Conservation (phyloP, 2,329 filamentous ascomycete genomes). For the Allantophomopsis cytisporea region DNA sequence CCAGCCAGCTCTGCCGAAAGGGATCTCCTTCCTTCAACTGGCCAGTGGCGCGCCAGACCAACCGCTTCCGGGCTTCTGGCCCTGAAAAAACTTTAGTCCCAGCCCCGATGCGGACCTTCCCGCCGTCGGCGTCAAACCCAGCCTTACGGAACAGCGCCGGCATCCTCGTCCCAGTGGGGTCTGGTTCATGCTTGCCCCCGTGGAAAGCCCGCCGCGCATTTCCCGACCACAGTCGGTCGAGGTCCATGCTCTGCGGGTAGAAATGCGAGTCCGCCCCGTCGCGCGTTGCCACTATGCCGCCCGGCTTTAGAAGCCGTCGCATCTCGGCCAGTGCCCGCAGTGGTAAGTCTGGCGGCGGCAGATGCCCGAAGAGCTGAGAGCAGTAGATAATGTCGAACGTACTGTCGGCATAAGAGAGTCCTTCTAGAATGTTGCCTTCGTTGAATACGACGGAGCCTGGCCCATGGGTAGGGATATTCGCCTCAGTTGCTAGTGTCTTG, state of each 20-base stretch:
- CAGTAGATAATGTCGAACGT: constrained; percentile 28
- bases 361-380: constrained; percentile 28
- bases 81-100: constrained; percentile 16
- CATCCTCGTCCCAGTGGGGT: too few relatives aligned
- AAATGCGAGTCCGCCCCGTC: too few relatives aligned
- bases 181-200: too few relatives aligned
- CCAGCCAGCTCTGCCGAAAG: constrained; percentile 21
- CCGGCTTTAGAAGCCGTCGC: too few relatives aligned
- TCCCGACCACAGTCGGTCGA: too few relatives aligned
- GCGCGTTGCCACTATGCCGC: too few relatives aligned
- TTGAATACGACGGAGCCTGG: constrained; percentile 15
- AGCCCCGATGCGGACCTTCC: constrained; percentile 16
- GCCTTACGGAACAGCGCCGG: constrained; percentile 8
- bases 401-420: constrained; percentile 24
- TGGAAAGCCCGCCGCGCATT: too few relatives aligned
- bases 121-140: constrained; percentile 16
- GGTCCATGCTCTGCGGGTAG: too few relatives aligned
- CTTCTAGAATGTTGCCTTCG: constrained; percentile 20
- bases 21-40: constrained; percentile 17
- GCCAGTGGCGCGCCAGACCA: constrained; percentile 13
- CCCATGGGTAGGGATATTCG: constrained; percentile 4
- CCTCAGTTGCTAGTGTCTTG: constrained; percentile 5
- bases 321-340: too few relatives aligned
- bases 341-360: constrained; percentile 14
- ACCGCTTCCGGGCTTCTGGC: constrained; percentile 14